Conservation (phyloP, 352 stramenopile species). For the Blastocystis sp. region DNA sequence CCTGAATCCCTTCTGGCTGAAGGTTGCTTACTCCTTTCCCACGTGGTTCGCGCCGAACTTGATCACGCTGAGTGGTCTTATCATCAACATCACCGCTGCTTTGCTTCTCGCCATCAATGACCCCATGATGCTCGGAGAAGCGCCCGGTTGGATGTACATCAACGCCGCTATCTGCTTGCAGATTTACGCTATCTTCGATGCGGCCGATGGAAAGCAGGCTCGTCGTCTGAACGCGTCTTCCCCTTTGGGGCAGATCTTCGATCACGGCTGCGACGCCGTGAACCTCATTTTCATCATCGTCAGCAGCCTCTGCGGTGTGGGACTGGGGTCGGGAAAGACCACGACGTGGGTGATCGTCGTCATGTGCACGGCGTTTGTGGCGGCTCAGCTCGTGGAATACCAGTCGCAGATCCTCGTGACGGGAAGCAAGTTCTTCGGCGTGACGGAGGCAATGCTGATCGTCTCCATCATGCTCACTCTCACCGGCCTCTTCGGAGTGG, state of each 20-base stretch:
- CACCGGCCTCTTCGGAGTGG: slow-evolving; percentile 25
- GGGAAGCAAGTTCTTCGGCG: not conserved
- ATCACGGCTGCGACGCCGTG: slow-evolving; percentile 80
- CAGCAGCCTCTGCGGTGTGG: not conserved
- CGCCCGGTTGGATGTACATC: slow-evolving; percentile 75
- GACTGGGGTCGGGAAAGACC: not conserved
- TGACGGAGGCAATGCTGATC: slow-evolving; percentile 36
- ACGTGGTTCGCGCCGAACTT: slow-evolving; percentile 66
- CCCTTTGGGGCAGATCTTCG: slow-evolving; percentile 93
- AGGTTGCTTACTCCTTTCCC: slow-evolving; percentile 57
- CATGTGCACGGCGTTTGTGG: not conserved
- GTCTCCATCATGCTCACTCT: not conserved
- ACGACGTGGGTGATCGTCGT: not conserved
- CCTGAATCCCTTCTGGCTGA: slow-evolving; percentile 60
- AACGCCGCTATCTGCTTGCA: slow-evolving; percentile 76
- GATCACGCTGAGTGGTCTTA: slow-evolving; percentile 67
- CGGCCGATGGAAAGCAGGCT: slow-evolving; percentile 96
- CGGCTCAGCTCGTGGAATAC: not conserved
- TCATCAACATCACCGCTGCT: slow-evolving; percentile 76
- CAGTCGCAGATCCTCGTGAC: not conserved
- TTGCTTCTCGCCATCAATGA: slow-evolving; percentile 77
- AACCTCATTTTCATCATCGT: slow-evolving; percentile 67
- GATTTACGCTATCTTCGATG: slow-evolving; percentile 94
- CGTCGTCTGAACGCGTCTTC: slow-evolving; percentile 86
- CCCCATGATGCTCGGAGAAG: slow-evolving; percentile 31